Conservation (phyloP, 805 yeast genomes). For the Candida adriatica region DNA sequence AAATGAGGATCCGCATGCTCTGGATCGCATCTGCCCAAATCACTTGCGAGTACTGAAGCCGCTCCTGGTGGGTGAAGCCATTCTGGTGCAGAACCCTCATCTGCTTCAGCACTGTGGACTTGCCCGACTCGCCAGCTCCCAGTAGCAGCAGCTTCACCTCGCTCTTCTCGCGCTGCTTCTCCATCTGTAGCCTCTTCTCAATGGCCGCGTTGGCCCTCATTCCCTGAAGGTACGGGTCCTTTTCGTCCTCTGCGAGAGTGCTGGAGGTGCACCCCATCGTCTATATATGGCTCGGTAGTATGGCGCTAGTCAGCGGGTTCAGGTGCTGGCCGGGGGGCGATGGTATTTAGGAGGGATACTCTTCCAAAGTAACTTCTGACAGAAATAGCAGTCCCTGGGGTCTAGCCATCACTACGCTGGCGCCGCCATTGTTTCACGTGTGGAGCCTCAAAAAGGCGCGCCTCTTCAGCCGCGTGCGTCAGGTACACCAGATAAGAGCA, state of each 20-base stretch:
- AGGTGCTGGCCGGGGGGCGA: too few relatives aligned
- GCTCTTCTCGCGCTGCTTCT: conserved; percentile 45
- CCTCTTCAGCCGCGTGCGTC: too few relatives aligned
- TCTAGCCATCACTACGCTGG: too few relatives aligned
- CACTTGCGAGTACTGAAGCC: conserved; percentile 73
- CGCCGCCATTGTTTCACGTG: too few relatives aligned
- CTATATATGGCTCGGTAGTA: too few relatives aligned
- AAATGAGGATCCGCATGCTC: conserved; percentile 69
- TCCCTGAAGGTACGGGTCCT: conserved; percentile 44
- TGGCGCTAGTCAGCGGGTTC: too few relatives aligned
- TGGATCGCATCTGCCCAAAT: conserved; percentile 92
- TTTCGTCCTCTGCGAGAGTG: conserved; percentile 35
- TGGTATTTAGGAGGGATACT: too few relatives aligned
- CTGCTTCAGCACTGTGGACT: conserved; percentile 87
- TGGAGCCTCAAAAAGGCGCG: too few relatives aligned
- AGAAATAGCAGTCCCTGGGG: too few relatives aligned
- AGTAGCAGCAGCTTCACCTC: conserved; percentile 68
- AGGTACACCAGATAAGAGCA: too few relatives aligned
- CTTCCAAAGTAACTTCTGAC: too few relatives aligned
- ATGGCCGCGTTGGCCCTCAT: conserved; percentile 54
- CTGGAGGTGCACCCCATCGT: conserved; percentile 71
- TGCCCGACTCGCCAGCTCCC: conserved; percentile 95
- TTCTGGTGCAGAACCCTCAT: conserved; percentile 79
- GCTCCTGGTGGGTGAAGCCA: conserved; percentile 75
- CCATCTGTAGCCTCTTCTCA: conserved; percentile 51